Base-by-base conservation (phyloP, 2,329 filamentous ascomycete genomes). In the Ophiostoma himal-ulmi region DNA sequence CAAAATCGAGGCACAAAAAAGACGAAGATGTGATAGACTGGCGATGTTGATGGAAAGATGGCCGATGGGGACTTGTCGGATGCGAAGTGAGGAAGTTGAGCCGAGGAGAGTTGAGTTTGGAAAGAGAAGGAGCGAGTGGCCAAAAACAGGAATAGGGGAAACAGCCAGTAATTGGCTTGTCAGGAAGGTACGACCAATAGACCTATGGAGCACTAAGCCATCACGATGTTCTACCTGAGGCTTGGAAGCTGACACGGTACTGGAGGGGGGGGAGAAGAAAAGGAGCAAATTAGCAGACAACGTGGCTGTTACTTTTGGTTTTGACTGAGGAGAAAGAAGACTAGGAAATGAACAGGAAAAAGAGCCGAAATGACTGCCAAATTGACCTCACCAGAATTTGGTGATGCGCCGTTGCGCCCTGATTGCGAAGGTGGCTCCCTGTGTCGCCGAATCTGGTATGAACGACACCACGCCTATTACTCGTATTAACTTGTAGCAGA, bases 321-420 rank as follows among this genome's bases (percentile, higher is more conserved):
- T 5, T 34, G 5, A 8, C n/a, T 13, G 39, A 37, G 14, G 60
- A 64, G 34, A 37, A 26, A 52, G 57, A 30, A 41, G 48, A 13
- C 17, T 52, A 62, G 34, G 3, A 26, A 22, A 44, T 17, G 22
- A 14, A 54, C 66, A 3, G 52, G 34, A 37, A 20, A 48, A 37
- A 48, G 11, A 37, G 48, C 14, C 48, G 62, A 44, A 67, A 52
- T 48, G 34, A 44, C 37, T 41, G 62, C 30, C 44, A 41, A 67
- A 57, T 57, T 37, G 36, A 13, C 52, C 39, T 41, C 39, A 62
- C 54, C 37, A 65, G 36, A 37, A 20, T 30, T 26, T 68, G 69
- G 69, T 64, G 69, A 70, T 70, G 65, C 26, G 30, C 62, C 36
- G 62, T 39, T 65, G 62, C 66, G 69, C 68, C 62, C 69, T 67